Evolutionary conservation across 148 eudicot genomes (phyloP).

Genomic region (Cornus controversa): DNA sequence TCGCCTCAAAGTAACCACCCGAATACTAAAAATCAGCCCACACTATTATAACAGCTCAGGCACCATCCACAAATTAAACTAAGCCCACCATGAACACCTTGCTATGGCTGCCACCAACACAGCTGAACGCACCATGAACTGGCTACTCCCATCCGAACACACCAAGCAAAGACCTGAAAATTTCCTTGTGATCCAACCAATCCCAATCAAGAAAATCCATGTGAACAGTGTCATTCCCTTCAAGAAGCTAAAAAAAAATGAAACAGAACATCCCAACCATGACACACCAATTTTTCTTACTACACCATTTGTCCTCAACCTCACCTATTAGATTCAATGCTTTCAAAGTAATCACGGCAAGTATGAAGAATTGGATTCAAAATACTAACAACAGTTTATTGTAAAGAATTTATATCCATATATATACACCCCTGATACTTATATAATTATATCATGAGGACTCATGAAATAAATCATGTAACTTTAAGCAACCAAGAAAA

Average conservation of each 20-base stretch:
- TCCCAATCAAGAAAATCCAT: conserved; percentile 41
- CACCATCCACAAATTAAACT: too few relatives aligned
- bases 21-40: too few relatives aligned
- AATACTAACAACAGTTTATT: conserved; percentile 22
- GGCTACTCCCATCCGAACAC: too few relatives aligned
- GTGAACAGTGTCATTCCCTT: conserved; percentile 40
- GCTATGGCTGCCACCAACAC: too few relatives aligned
- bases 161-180: too few relatives aligned
- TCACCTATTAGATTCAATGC: conserved; percentile 36
- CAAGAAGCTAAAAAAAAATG: conserved; percentile 37
- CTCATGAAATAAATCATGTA: conserved; percentile 26
- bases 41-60: too few relatives aligned
- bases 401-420: conserved; percentile 25
- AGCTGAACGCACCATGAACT: too few relatives aligned
- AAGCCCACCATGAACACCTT: too few relatives aligned
- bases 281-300: conserved; percentile 39
- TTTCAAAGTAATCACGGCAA: conserved; percentile 30
- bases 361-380: conserved; percentile 36
- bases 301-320: conserved; percentile 40
- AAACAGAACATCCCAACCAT: conserved; percentile 50
- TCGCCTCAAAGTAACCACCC: too few relatives aligned
- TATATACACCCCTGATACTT: conserved; percentile 15
- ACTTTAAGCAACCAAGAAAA: too few relatives aligned
- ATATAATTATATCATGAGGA: conserved; percentile 30
- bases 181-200: too few relatives aligned